These are phyloP conservation scores for Cenchrus americanus DNA, from an alignment of 176 grass and related monocot genomes.

Conservation along the genomic window DNA sequence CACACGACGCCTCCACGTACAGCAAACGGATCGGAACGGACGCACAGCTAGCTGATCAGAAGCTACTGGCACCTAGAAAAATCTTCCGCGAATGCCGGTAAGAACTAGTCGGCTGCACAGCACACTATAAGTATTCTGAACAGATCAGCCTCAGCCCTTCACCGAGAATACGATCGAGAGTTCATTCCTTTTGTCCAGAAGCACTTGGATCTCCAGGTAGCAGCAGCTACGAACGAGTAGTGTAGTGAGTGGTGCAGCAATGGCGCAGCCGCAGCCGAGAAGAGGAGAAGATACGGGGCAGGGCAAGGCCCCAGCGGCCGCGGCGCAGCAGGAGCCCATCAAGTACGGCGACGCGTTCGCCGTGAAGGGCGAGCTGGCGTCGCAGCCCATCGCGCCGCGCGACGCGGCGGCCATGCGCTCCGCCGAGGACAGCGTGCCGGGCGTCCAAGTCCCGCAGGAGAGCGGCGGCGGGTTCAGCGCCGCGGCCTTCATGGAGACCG, in stretches of 20 bases:
- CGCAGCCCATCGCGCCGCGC: conserved; percentile 48
- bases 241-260: neutral
- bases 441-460: conserved; percentile 44
- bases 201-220: neutral
- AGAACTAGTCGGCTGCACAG: no score
- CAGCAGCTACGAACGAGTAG: neutral
- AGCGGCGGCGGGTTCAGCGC: conserved; percentile 49
- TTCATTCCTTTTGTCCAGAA: neutral
- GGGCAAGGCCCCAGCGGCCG: neutral
- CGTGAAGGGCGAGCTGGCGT: conserved; percentile 56
- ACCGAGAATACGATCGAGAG: neutral
- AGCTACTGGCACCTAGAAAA: neutral
- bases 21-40: neutral
- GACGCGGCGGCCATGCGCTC: conserved; percentile 68
- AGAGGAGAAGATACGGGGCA: neutral
- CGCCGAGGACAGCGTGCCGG: conserved; percentile 51
- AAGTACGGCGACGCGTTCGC: conserved; percentile 70
- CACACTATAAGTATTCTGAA: neutral
- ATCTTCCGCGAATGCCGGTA: neutral
- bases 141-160: neutral
- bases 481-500: conserved; percentile 61
- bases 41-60: neutral
- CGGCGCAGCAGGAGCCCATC: conserved; percentile 26
- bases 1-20: neutral
- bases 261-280: conserved; percentile 21